Evolutionary conservation across 78 protist species (phyloP), one percentile per base, ranked within the genome.

Genomic region (Pigoraptor vietnamica): DNA sequence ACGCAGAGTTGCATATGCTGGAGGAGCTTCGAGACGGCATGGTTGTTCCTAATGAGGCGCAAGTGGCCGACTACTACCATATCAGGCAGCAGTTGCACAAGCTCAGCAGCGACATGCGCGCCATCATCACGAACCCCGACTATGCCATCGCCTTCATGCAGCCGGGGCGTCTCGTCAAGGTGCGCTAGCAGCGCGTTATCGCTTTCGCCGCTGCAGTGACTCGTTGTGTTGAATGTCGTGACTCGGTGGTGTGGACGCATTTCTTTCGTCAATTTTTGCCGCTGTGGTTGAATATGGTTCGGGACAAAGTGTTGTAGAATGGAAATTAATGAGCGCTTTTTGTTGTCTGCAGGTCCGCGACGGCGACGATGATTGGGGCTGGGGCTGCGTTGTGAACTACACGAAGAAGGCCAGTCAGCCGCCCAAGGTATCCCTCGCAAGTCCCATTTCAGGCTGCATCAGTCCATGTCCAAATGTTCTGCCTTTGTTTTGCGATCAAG

Each of bases 341-440:
- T n/a, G n/a, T n/a, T n/a, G n/a, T n/a, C n/a, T n/a, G 10, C 48
- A 82, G 83, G 25, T 90, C 9, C 6, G 91, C 35, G 96, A 94
- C 14, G 95, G 40, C 9, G 83, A n/a, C 6, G 40, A 33, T 1
- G 92, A 95, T 40, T 95, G 95, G 95, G 99, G 98, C 34, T 97
- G 97, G 96, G 99, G 98, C 89, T 94, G 91, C 25, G 84, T 97
- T 24, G 81, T 97, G 48, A 97, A 95, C 89, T 95, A 92, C 93
- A 89, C 92, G 29, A 95, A 93, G 48, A 32, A 55, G 39, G 37
- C 23, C 10, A 10, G 34, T 24, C 6, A 24, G n/a, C n/a, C 6
- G 83, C 83, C 33, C 19, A 10, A 10, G 83, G 83, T 24, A 10
- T 40, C 25, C 25, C n/a, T n/a, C n/a, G n/a, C n/a, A n/a, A n/a